These are phyloP conservation scores for Solanum hybrid DNA, from an alignment of 305 asterid species.

Conservation along the genomic window DNA sequence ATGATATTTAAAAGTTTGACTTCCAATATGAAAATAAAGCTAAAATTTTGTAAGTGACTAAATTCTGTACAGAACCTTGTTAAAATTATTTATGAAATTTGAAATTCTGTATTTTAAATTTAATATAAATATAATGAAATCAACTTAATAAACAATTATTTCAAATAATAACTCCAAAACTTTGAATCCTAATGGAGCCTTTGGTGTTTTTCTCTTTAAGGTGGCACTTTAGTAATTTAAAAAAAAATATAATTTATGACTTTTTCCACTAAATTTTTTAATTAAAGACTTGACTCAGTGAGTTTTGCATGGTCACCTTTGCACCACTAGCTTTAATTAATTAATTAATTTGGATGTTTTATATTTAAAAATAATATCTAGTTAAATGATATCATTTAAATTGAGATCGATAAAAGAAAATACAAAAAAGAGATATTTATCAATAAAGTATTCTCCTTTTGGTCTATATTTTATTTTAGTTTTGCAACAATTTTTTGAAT, in stretches of 20 bases:
- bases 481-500: neutral
- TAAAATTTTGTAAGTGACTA: neutral
- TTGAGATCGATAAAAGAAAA: neutral
- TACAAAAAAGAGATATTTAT: neutral
- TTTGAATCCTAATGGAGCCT: neutral
- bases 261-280: neutral
- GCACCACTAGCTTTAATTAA: neutral
- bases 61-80: neutral
- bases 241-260: neutral
- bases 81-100: neutral
- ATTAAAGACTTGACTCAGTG: neutral
- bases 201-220: neutral
- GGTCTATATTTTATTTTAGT: neutral
- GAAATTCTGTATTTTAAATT: neutral
- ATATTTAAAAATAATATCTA: neutral
- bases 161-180: neutral
- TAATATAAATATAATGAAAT: neutral
- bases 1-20: neutral
- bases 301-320: neutral
- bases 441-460: neutral
- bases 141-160: neutral
- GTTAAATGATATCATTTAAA: neutral
- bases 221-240: neutral
- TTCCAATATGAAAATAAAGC: neutral
- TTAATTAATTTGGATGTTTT: neutral